A percentile compares a stretch with the other conserved stretches of the same genome.
These are phyloP conservation scores for Penicillium ochrochloron DNA, from an alignment of 495 filamentous ascomycete species.

Conservation along the genomic window DNA sequence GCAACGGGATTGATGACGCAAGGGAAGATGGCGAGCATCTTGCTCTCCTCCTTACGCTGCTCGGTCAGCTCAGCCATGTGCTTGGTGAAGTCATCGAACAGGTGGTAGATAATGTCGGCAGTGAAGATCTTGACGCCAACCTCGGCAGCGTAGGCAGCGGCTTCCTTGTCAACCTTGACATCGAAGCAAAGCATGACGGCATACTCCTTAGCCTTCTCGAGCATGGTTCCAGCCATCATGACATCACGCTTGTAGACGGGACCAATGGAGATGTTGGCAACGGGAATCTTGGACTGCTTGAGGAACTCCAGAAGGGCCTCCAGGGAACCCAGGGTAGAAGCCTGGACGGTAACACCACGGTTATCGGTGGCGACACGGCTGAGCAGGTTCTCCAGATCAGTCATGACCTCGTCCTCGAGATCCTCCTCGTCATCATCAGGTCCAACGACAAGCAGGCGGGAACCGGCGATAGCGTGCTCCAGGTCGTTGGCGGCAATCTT, in stretches of 20 bases:
- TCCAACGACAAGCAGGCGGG: slow-evolving; percentile 89
- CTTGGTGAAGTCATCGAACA: slow-evolving; percentile 95
- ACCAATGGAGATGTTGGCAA: slow-evolving; percentile 95
- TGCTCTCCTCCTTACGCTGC: slow-evolving; percentile 93
- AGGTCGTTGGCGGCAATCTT: slow-evolving; percentile 98
- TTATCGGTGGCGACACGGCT: slow-evolving; percentile 87
- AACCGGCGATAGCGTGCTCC: slow-evolving; percentile 96
- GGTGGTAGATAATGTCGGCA: slow-evolving; percentile 98
- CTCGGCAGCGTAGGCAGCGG: slow-evolving; percentile 86
- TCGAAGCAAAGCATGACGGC: slow-evolving; percentile 99
- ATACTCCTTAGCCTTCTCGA: slow-evolving; percentile 93
- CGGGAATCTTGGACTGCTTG: slow-evolving; percentile 90
- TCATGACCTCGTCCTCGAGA: slow-evolving; percentile 94
- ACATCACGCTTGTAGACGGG: slow-evolving; percentile 99
- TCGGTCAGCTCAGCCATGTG: slow-evolving; percentile 86
- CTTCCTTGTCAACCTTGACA: slow-evolving; percentile 98
- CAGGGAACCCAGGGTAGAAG: slow-evolving; percentile 94
- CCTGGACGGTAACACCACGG: slow-evolving; percentile 94
- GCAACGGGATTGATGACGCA: slow-evolving; percentile 87
- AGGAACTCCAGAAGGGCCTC: slow-evolving; percentile 98
- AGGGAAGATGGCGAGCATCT: slow-evolving; percentile 94
- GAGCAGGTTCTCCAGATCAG: slow-evolving; percentile 89
- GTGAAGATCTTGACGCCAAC: slow-evolving; percentile 98
- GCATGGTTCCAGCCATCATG: slow-evolving; percentile 94
- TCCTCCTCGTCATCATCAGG: slow-evolving; percentile 96